phyloP scores from a whole-genome alignment of 768 basidiomycete species.

The Hemileccinum rubropunctum region DNA sequence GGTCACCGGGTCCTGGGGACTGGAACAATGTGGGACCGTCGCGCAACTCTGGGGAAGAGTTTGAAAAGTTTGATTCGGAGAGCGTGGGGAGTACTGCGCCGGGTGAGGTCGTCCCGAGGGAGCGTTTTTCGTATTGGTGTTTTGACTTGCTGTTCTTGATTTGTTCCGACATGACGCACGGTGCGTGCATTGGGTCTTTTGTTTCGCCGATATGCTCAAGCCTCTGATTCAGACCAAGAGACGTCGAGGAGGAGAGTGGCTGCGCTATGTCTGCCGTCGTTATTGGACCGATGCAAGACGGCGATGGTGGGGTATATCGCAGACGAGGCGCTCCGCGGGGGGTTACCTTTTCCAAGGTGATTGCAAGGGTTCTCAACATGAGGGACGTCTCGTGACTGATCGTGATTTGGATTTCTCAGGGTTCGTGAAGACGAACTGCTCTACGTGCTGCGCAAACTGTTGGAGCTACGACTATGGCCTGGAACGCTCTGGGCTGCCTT shows the following conservation, averaged over 20 bases:
- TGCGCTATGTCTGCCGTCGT: slow-evolving; percentile 62
- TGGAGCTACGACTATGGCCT: slow-evolving; percentile 66
- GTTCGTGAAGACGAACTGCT: slow-evolving; percentile 86
- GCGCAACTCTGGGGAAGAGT: slow-evolving; percentile 21
- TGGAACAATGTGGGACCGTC: slow-evolving; percentile 8
- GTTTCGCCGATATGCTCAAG: too few species aligned
- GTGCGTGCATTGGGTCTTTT: slow-evolving; percentile 32
- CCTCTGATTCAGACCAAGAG: slow-evolving; percentile 51
- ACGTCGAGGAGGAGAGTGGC: slow-evolving; percentile 64
- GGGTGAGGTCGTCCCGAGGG: slow-evolving; percentile 59
- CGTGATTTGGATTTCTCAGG: slow-evolving; percentile 35
- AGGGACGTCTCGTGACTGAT: background rate
- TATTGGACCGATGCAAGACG: slow-evolving; percentile 73
- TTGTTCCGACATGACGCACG: slow-evolving; percentile 64
- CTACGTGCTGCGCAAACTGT: slow-evolving; percentile 78
- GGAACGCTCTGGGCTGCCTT: slow-evolving; percentile 76
- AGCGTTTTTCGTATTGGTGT: slow-evolving; percentile 92
- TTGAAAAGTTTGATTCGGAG: slow-evolving; percentile 39
- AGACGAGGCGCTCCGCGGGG: slow-evolving; percentile 82
- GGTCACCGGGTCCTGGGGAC: slow-evolving; percentile 10
- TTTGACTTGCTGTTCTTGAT: slow-evolving; percentile 83
- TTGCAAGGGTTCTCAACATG: background rate
- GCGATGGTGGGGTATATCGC: slow-evolving; percentile 74
- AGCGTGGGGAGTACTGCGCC: slow-evolving; percentile 59
- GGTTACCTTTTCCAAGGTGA: slow-evolving; percentile 84